Percentiles rank a stretch among this genome's conserved stretches.
phyloP scores from a whole-genome alignment of 169 alveolate genomes.

The Amoebophrya sp. region DNA sequence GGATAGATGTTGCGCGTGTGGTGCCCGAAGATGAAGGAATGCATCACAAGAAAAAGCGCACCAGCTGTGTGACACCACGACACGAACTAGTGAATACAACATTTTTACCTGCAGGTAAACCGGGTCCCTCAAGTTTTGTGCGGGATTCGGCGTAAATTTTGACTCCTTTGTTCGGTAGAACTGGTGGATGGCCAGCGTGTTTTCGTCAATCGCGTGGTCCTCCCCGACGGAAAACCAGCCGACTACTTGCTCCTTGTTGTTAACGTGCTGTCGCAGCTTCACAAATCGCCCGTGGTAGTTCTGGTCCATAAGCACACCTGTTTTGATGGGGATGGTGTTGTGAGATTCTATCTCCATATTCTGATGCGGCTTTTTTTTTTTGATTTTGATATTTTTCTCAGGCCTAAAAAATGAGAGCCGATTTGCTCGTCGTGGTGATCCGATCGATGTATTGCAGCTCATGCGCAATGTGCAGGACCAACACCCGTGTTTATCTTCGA shows the following conservation, averaged over 20 bases:
- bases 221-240: slow-evolving; percentile 14
- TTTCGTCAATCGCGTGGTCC: neutral
- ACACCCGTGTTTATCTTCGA: too few relatives aligned
- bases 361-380: too few relatives aligned
- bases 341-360: neutral
- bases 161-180: neutral
- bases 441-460: too few relatives aligned
- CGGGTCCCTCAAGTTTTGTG: neutral
- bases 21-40: too few relatives aligned
- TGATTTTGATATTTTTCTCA: too few relatives aligned
- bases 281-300: neutral
- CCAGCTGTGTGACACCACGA: too few relatives aligned
- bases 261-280: neutral
- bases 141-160: neutral
- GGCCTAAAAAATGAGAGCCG: too few relatives aligned
- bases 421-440: too few relatives aligned
- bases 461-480: too few relatives aligned
- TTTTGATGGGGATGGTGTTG: neutral
- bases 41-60: too few relatives aligned
- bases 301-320: slow-evolving; percentile 7
- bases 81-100: too few relatives aligned
- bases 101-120: neutral
- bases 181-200: neutral
- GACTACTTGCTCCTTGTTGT: neutral
- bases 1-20: too few relatives aligned